Conservation (phyloP, 768 basidiomycete genomes). For the Panellus pusillus region DNA sequence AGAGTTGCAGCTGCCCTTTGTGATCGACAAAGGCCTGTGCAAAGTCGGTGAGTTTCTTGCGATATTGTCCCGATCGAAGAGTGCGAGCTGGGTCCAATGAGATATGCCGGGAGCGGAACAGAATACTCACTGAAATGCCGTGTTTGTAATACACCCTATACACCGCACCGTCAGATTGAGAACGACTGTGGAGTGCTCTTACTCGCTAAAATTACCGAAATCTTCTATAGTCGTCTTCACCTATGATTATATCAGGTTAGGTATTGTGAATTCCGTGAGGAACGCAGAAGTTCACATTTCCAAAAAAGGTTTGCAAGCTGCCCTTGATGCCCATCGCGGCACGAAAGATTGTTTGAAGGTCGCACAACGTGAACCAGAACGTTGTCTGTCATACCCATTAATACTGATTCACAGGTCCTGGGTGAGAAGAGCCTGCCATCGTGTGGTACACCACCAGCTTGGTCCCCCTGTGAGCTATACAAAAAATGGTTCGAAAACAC, state of each 20-base stretch:
- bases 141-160: conserved; percentile 24
- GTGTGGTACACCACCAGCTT: conserved; percentile 23
- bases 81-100: conserved; percentile 4
- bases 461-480: neutral
- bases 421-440: conserved; percentile 14
- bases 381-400: conserved; percentile 2
- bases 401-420: neutral
- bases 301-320: conserved; percentile 13
- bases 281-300: neutral
- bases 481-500: neutral
- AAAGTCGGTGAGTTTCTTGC: conserved; percentile 21
- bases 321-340: conserved; percentile 13
- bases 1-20: conserved; percentile 18
- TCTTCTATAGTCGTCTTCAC: conserved; percentile 11
- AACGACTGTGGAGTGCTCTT: neutral
- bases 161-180: too few relatives aligned
- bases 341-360: conserved; percentile 20
- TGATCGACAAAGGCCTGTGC: conserved; percentile 16
- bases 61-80: conserved; percentile 20
- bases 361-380: conserved; percentile 20
- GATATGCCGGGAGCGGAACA: neutral
- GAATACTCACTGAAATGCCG: conserved; percentile 11
- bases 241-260: neutral
- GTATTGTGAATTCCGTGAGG: neutral
- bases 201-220: conserved; percentile 28